These are phyloP conservation scores for Colletotrichum sp. DNA, from an alignment of 2,329 filamentous ascomycete species.

Conservation along the genomic window DNA sequence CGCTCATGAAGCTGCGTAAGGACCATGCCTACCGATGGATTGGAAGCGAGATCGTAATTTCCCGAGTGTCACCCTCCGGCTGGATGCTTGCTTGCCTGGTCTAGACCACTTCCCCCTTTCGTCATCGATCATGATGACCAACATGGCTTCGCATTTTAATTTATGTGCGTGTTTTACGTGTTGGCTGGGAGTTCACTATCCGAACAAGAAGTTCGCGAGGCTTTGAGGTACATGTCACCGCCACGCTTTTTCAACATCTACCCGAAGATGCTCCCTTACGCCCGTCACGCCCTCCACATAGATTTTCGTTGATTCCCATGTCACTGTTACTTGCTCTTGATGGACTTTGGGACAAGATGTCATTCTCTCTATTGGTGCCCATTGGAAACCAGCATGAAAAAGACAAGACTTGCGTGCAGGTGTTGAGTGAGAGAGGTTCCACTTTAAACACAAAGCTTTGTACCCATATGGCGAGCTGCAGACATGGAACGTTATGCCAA, in stretches of 20 bases:
- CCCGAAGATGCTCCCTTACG: background rate
- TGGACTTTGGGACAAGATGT: rapidly evolving
- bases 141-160: background rate
- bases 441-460: background rate
- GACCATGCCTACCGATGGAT: background rate
- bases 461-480: background rate
- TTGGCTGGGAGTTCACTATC: background rate
- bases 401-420: background rate
- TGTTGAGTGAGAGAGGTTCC: background rate
- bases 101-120: background rate
- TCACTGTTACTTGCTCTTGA: background rate
- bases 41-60: background rate
- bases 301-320: background rate
- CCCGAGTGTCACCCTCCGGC: background rate
- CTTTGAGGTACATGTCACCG: background rate
- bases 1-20: background rate
- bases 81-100: background rate
- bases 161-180: background rate
- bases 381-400: background rate
- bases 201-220: background rate
- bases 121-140: background rate
- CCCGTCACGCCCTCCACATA: background rate
- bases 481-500: background rate
- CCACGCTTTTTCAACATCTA: rapidly evolving
- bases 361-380: background rate